Base-by-base conservation (phyloP, 2,329 filamentous ascomycete genomes). In the Calonectria pauciramosa region DNA sequence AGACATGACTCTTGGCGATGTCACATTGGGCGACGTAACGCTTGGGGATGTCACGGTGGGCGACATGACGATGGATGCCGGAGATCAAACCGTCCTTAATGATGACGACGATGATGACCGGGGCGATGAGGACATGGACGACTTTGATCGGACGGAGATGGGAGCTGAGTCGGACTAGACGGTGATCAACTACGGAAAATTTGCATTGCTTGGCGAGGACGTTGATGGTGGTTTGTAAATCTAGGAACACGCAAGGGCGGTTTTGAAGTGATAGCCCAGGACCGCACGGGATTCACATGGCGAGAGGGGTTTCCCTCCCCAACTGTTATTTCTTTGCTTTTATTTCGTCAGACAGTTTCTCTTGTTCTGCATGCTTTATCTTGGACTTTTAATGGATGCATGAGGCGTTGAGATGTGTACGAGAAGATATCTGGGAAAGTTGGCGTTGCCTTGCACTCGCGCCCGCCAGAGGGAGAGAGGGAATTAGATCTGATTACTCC, bases 81-180 rank as follows among this genome's bases (percentile, higher is more conserved):
- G 90, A 44, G 89, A 88, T 49, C 82, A 85, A 71, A 84, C 83
- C 20, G 81, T 79, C 28, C 74, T 84, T 51, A 76, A 79, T 8
- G 87, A 81, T 0, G 87, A 88, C 52, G 87, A 81, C 1, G 87
- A 88, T 54, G 87, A 85, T 2, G 87, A 87, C 44, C 85, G 86
- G 28, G 87, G 84, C 52, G 88, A 88, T 65, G 88, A 87, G 64
- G 89, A 89, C 11, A 86, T 86, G 14, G 88, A 88, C 26, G 87
- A 88, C 59, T 76, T 80, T 7, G 84, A 86, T 70, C 82, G 83
- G 64, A 86, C 84, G 41, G 88, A 86, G 72, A 78, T 81, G 23
- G 80, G 85, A 82, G 84, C 75, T 23, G 84, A 85, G 36, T 86
- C 84, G 47, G 84, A 86, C 6, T 52, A 68, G 32, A 68, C 14